A percentile compares a stretch with the other conserved stretches of the same genome.
Conservation (phyloP, 306 rosid genomes). For the Chamaecrista fasciculata region DNA sequence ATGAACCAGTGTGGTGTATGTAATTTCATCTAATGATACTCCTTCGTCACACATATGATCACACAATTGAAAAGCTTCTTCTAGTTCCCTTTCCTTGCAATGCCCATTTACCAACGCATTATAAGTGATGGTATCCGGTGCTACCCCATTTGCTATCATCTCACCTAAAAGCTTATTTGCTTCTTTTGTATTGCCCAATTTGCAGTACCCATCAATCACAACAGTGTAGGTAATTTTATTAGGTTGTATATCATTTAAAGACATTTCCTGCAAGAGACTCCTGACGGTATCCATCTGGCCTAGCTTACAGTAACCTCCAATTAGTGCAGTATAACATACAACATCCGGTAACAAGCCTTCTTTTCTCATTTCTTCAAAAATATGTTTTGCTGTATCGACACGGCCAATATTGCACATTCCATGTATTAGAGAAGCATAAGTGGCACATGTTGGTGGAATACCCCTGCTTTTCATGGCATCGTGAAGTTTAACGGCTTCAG, state of each 20-base stretch:
- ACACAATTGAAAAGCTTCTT: conserved; percentile 40
- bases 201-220: conserved; percentile 67
- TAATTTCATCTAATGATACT: conserved; percentile 50
- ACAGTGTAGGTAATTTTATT: conserved; percentile 67
- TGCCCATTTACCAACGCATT: conserved; percentile 52
- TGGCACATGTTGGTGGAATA: conserved; percentile 48
- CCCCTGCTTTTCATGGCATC: conserved; percentile 56
- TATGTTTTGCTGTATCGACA: conserved; percentile 52
- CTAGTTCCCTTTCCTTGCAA: conserved; percentile 46
- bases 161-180: conserved; percentile 47
- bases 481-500: conserved; percentile 52
- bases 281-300: conserved; percentile 58
- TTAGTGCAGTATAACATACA: conserved; percentile 67
- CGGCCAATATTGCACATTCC: conserved; percentile 63
- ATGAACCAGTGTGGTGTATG: conserved; percentile 49
- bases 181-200: conserved; percentile 63
- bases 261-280: conserved; percentile 54
- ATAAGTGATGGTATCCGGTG: conserved; percentile 55
- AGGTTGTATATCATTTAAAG: conserved; percentile 44
- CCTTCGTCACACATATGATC: conserved; percentile 42
- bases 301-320: conserved; percentile 67
- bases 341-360: conserved; percentile 62
- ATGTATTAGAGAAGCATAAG: conserved; percentile 74
- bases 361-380: conserved; percentile 57
- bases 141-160: conserved; percentile 53